Evolutionary conservation across 805 yeast genomes (phyloP).

Genomic region (Kazachstania kunashirensis): DNA sequence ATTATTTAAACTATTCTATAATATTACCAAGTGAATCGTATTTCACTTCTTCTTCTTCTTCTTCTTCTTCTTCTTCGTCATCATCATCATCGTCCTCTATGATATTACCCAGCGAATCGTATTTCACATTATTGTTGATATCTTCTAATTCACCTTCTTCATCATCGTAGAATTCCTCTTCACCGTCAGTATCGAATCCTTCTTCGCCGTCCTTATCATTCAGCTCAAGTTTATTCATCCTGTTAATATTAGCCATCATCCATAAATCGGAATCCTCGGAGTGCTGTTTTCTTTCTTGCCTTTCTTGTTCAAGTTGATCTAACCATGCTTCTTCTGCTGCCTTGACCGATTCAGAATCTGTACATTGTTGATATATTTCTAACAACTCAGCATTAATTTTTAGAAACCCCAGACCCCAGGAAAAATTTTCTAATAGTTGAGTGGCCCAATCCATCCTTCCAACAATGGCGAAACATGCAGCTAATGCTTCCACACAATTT

Average conservation of each 20-base stretch:
- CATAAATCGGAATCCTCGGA: constrained; percentile 54
- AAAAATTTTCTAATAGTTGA: constrained; percentile 62
- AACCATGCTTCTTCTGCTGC: constrained; percentile 71
- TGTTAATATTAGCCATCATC: constrained; percentile 71
- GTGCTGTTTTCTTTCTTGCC: constrained; percentile 47
- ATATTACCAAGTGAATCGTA: constrained; percentile 18
- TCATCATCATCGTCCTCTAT: constrained; percentile 20
- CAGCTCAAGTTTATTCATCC: constrained; percentile 24
- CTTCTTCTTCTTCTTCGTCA: constrained; percentile 19
- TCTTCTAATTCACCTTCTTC: constrained; percentile 2
- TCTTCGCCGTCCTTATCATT: constrained; percentile 13
- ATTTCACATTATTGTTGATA: constrained; percentile 11
- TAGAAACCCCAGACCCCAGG: constrained; percentile 89
- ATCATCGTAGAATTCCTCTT: constrained; percentile 11
- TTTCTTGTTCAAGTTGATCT: constrained; percentile 55
- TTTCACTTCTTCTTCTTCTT: constrained; percentile 6
- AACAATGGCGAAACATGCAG: constrained; percentile 92
- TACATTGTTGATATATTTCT: constrained; percentile 65
- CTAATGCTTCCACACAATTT: constrained; percentile 94
- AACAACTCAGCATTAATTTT: constrained; percentile 73
- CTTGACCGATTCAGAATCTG: constrained; percentile 66
- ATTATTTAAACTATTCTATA: constrained; percentile 16
- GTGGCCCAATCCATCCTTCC: constrained; percentile 88
- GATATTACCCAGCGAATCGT: constrained; percentile 12
- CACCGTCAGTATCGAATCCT: no score